Conservation (phyloP, 192 early-diverging fungal species). For the Coemansia aciculifera region DNA sequence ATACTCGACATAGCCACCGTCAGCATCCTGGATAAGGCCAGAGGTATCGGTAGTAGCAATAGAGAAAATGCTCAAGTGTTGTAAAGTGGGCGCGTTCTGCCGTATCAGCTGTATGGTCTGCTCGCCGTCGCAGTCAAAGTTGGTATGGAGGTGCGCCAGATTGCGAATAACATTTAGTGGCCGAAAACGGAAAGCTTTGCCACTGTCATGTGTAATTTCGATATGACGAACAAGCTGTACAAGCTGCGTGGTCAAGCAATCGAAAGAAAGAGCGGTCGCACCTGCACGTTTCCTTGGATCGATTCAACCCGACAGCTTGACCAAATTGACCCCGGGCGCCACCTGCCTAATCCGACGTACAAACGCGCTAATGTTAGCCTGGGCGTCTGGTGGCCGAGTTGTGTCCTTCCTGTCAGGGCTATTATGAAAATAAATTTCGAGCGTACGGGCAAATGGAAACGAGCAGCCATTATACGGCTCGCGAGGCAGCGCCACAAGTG, state of each 20-base stretch:
- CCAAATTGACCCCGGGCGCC: not conserved
- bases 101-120: not conserved
- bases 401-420: not conserved
- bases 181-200: not conserved
- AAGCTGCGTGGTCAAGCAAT: not conserved
- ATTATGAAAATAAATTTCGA: not conserved
- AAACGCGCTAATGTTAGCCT: not conserved
- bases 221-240: not conserved
- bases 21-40: not conserved
- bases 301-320: not conserved
- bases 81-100: not conserved
- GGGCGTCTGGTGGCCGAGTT: no score
- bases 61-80: not conserved
- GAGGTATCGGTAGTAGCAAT: not conserved
- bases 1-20: not conserved
- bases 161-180: not conserved
- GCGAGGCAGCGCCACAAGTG: not conserved
- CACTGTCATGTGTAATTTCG: no score
- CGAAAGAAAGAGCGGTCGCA: no score
- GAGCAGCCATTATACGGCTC: not conserved
- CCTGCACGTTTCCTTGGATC: no score
- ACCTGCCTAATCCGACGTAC: not conserved
- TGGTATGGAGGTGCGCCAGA: not conserved
- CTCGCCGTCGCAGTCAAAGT: not conserved
- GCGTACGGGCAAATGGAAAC: not conserved